Base-by-base conservation (phyloP, 495 filamentous ascomycete species). In the Aspergillus cavernicola region DNA sequence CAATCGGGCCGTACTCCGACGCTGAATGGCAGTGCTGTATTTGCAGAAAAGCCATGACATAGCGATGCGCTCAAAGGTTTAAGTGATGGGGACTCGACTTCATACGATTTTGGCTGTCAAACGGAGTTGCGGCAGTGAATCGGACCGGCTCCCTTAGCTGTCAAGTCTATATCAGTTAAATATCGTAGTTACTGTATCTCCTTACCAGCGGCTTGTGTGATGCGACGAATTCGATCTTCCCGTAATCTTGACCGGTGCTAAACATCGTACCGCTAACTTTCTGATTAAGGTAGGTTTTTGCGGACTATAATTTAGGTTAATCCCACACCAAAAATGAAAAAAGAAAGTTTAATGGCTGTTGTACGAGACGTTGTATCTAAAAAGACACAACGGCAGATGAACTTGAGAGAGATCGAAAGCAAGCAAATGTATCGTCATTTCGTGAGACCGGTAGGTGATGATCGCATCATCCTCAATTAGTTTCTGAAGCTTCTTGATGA, bases 101-200 rank as follows among this genome's bases (percentile, higher is more conserved):
- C 50, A 46, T 29, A 52, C 42, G 50, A 12, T 24, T 9, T 35
- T 29, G 39, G 29, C 20, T 44, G 37, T 37, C 19, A 36, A 52
- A 13, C 6, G 50, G 19, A 44, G 9, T 6, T 16, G 39, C 29
- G 18, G 19, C 32, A 36, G 16, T 7, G 13, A 26, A 35, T 19
- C 50, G 26, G 35, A 31, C 24, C 22, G 35, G 28, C 9, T 15
- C 10, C 4, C n/a, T 13, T 29, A 9, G n/a, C 10, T 13, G 4
- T 26, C 39, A 26, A 12, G 3, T n/a, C n/a, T 3, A 16, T 22
- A 6, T 22, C 37, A 42, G 13, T 3, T 24, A 32, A 26, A 22
- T 4, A 23, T 10, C 18, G 9, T 9, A 8, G 38, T 38, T 16
- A 35, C 4, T 6, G 9, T 4, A 29, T 29, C 26, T 29, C 5